These are phyloP conservation scores for Peronospora belbahrii DNA, from an alignment of 352 stramenopile genomes.

Conservation along the genomic window DNA sequence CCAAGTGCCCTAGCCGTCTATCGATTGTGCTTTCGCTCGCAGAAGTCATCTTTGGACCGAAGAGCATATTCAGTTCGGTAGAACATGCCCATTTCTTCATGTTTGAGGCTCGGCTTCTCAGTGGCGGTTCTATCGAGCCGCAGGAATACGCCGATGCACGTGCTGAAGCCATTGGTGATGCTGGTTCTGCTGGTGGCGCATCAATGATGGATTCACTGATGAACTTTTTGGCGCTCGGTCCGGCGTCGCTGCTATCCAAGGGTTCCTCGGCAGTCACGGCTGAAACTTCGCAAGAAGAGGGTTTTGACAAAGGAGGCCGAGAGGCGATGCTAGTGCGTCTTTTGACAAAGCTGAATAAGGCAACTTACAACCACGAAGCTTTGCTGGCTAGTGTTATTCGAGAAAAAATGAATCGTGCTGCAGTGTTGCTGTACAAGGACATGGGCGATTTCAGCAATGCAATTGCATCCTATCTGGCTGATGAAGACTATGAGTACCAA, in stretches of 20 bases:
- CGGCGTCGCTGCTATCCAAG: slow-evolving; percentile 50
- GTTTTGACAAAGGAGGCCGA: slow-evolving; percentile 74
- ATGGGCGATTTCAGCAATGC: slow-evolving; percentile 60
- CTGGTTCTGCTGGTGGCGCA: slow-evolving; percentile 29
- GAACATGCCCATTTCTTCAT: slow-evolving; percentile 87
- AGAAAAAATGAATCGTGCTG: slow-evolving; percentile 78
- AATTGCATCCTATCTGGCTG: slow-evolving; percentile 74
- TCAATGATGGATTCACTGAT: slow-evolving; percentile 87
- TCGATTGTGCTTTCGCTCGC: slow-evolving; percentile 81
- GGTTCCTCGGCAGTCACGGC: slow-evolving; percentile 30
- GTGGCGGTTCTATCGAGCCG: slow-evolving; percentile 71
- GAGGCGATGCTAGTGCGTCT: slow-evolving; percentile 81
- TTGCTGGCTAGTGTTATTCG: slow-evolving; percentile 61
- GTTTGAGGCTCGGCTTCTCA: slow-evolving; percentile 83
- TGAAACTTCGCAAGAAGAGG: slow-evolving; percentile 65
- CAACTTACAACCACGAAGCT: slow-evolving; percentile 70
- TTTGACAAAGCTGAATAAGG: slow-evolving; percentile 76
- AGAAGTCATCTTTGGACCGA: slow-evolving; percentile 67
- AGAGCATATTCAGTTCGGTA: slow-evolving; percentile 61
- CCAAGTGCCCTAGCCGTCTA: slow-evolving; percentile 73
- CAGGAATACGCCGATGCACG: slow-evolving; percentile 76
- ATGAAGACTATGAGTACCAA: slow-evolving; percentile 73
- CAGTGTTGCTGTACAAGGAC: slow-evolving; percentile 78
- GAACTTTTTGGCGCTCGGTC: slow-evolving; percentile 79
- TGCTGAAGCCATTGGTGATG: slow-evolving; percentile 41